These are phyloP conservation scores for Trichoderma breve DNA, from an alignment of 2,329 filamentous ascomycete genomes.

Conservation along the genomic window DNA sequence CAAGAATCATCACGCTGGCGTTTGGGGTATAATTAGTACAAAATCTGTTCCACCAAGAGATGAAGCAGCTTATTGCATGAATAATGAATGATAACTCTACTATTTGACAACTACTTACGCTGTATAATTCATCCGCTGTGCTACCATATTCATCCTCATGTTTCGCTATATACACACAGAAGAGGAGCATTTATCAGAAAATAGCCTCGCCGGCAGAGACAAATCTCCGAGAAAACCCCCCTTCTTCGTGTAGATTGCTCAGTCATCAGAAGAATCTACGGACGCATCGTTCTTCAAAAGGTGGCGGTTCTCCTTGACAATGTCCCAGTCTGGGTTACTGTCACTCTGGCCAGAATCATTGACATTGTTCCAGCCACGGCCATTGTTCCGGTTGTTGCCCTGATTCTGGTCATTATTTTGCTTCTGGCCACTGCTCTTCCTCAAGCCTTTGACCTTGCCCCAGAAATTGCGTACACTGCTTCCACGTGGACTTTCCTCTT, in stretches of 20 bases:
- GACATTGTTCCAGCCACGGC: neutral
- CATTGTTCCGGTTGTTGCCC: neutral
- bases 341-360: neutral
- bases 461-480: neutral
- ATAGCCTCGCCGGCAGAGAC: neutral
- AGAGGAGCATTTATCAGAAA: neutral
- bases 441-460: neutral
- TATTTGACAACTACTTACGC: neutral
- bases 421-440: neutral
- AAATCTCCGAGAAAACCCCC: neutral
- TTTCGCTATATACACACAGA: neutral
- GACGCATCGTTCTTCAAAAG: neutral
- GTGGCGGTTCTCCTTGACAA: neutral
- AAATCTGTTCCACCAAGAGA: neutral
- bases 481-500: neutral
- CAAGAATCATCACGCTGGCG: constrained; percentile 1
- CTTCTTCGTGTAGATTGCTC: neutral
- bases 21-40: neutral
- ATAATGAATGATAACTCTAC: neutral
- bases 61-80: neutral
- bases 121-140: neutral
- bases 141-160: neutral
- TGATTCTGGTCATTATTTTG: neutral
- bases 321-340: neutral
- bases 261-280: neutral